A percentile compares a stretch with the other conserved stretches of the same genome.
Evolutionary conservation across 2,329 filamentous ascomycete genomes (phyloP).

Genomic region (Pestalotiopsis fici): DNA sequence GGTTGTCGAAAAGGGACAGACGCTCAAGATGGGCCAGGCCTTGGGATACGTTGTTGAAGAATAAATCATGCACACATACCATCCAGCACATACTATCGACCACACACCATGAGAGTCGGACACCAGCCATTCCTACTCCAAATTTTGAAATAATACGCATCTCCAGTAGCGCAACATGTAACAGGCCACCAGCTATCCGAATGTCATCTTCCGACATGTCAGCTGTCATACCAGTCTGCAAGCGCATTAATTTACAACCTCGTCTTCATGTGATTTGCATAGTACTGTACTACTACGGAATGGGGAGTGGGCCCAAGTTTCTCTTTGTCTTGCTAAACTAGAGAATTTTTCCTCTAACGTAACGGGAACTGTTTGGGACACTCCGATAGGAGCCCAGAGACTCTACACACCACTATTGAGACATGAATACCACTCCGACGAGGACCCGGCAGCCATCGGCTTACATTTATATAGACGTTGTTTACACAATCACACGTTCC

Average conservation of each 20-base stretch:
- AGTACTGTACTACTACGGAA: not conserved
- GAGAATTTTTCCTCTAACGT: slow-evolving; percentile 11
- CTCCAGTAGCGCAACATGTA: not conserved
- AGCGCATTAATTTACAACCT: not conserved
- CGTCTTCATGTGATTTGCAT: not conserved
- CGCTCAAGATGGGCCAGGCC: slow-evolving; percentile 84
- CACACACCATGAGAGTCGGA: too few relatives aligned
- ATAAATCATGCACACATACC: slow-evolving; percentile 17
- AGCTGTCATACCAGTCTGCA: not conserved
- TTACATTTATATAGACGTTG: not conserved
- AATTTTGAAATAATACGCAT: not conserved
- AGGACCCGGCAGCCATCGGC: not conserved
- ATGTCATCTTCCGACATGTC: not conserved
- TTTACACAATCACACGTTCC: not conserved
- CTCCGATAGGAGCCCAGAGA: slow-evolving; percentile 7
- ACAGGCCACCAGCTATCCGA: not conserved
- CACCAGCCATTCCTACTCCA: not conserved
- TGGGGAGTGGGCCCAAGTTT: slow-evolving; percentile 6
- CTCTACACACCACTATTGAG: not conserved
- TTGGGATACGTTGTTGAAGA: slow-evolving; percentile 69
- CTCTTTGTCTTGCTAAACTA: not conserved
- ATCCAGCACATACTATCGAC: not conserved
- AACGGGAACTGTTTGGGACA: not conserved
- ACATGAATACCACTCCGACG: not conserved
- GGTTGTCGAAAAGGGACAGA: slow-evolving; percentile 84